Percentiles rank a stretch among this genome's conserved stretches.
These are phyloP conservation scores for Gliomastix tumulicola DNA, from an alignment of 2,329 filamentous ascomycete genomes.

Conservation along the genomic window DNA sequence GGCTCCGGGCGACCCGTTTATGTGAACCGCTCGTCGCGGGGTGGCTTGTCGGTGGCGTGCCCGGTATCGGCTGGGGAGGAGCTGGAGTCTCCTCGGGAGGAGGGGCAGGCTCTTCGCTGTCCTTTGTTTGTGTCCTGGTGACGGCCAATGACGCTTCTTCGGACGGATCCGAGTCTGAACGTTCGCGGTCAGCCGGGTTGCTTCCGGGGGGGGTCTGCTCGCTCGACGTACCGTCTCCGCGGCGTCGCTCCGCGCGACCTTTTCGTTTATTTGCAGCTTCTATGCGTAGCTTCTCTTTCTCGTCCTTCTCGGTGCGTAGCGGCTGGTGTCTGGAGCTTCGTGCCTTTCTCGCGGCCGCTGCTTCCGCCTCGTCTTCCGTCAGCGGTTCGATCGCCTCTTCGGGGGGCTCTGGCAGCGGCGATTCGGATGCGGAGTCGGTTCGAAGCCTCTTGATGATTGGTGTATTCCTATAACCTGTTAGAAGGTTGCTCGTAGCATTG, in stretches of 20 bases:
- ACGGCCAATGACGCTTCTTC: slow-evolving; percentile 55
- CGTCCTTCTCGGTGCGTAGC: slow-evolving; percentile 61
- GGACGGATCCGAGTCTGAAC: slow-evolving; percentile 67
- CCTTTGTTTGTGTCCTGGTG: slow-evolving; percentile 15
- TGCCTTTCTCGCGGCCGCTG: slow-evolving; percentile 52
- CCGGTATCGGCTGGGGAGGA: slow-evolving; percentile 19
- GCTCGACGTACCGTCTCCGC: slow-evolving; percentile 77
- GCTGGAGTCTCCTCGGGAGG: slow-evolving; percentile 17
- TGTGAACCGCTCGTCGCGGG: slow-evolving; percentile 38
- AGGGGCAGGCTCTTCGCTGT: slow-evolving; percentile 19
- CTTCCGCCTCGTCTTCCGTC: slow-evolving; percentile 62
- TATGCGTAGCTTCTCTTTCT: slow-evolving; percentile 64
- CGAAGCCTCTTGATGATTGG: slow-evolving; percentile 73
- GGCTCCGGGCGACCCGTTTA: slow-evolving; percentile 54
- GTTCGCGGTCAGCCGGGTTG: too few relatives aligned
- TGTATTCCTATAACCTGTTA: slow-evolving; percentile 58
- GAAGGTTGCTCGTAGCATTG: too few relatives aligned
- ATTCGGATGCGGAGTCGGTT: slow-evolving; percentile 68
- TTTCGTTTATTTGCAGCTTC: slow-evolving; percentile 77
- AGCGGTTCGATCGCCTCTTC: slow-evolving; percentile 50
- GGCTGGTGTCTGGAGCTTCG: slow-evolving; percentile 53
- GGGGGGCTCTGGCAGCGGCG: slow-evolving; percentile 39
- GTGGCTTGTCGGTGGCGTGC: slow-evolving; percentile 36
- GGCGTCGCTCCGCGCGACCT: slow-evolving; percentile 71
- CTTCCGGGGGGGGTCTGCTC: too few relatives aligned